A percentile compares a stretch with the other conserved stretches of the same genome.
These are phyloP conservation scores for Clavariopsis aquatica DNA, from an alignment of 495 filamentous ascomycete species.

Conservation along the genomic window DNA sequence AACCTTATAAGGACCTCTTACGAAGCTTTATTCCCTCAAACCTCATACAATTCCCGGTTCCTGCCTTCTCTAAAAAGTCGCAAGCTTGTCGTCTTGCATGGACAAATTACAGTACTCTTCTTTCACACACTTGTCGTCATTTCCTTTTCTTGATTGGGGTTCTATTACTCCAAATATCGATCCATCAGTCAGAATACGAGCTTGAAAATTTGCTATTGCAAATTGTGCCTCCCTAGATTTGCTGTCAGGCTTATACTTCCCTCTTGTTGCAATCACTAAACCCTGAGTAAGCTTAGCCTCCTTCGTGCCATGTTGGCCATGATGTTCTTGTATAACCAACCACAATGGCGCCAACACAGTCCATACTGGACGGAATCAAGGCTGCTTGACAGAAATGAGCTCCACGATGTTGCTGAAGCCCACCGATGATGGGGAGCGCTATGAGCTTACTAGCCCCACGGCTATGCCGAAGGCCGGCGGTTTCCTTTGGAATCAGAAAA, in stretches of 20 bases:
- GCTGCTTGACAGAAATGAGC: slow-evolving; percentile 12
- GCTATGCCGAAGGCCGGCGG: slow-evolving; percentile 57
- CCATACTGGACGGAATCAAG: not conserved
- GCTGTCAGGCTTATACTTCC: slow-evolving; percentile 3
- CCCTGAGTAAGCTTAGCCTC: slow-evolving; percentile 25
- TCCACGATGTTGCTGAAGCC: slow-evolving; percentile 43
- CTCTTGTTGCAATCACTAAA: slow-evolving; percentile 7
- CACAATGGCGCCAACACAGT: slow-evolving; percentile 23
- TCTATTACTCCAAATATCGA: not conserved
- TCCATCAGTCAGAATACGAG: not conserved
- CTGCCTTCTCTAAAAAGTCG: not conserved
- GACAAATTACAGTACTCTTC: not conserved
- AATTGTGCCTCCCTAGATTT: not conserved
- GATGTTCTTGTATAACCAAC: slow-evolving; percentile 21
- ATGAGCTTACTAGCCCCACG: slow-evolving; percentile 57
- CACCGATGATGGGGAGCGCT: slow-evolving; percentile 55
- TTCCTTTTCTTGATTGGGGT: not conserved
- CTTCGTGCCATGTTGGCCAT: slow-evolving; percentile 26
- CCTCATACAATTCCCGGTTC: not conserved
- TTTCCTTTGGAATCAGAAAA: slow-evolving; percentile 62
- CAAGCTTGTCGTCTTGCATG: not conserved
- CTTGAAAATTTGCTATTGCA: not conserved
- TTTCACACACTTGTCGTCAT: not conserved
- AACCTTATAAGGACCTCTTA: slow-evolving; percentile 24
- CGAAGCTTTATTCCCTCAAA: not conserved